Evolutionary conservation across 768 basidiomycete genomes (phyloP), one percentile per base, ranked within the genome.

Genomic region (Lactarius evosmus): DNA sequence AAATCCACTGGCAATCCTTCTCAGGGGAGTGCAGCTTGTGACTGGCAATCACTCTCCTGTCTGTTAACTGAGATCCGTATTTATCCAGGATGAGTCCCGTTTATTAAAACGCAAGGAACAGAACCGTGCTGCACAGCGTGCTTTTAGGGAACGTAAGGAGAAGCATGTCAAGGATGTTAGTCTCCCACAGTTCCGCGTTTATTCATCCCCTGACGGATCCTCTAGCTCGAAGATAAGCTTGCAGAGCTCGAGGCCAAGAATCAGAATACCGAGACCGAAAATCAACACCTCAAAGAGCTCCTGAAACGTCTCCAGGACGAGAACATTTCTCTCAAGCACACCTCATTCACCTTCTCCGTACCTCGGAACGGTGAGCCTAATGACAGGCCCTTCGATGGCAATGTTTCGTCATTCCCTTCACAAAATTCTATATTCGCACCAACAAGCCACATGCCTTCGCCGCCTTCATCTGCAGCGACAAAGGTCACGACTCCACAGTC

Each of bases 121-220:
- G 77, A 99, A 99, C 70, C 82, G 96, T 60, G 94, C 95, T 3
- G 96, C 96, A 7, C 97, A 99, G 75, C 87, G 96, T 58, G 96
- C 96, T 1, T 99, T 99, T 79, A 81, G 96, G 60, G 97, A 98
- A 75, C 83, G 96, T 66, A 95, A 98, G 76, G 96, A 99, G 78
- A 93, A 92, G 71, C 95, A 97, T 74, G 93, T 98, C 68, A 94
- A 93, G 73, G 95, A 97, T 73, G 95, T 97, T 72, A 78, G 93
- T 82, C 1, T 6, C 17, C 14, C 46, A 22, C 9, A 30, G 11
- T 34, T 49, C 41, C 25, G 14, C 67, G 58, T 68, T 61, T 49
- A 50, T 27, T 41, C 14, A 22, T 34, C 12, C 19, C 36, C 33
- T 66, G 27, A 59, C 32, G 41, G 3, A n/a, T 7, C 16, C 34